phyloP scores from a whole-genome alignment of 495 filamentous ascomycete species.

The Aspergillus haitiensis region DNA sequence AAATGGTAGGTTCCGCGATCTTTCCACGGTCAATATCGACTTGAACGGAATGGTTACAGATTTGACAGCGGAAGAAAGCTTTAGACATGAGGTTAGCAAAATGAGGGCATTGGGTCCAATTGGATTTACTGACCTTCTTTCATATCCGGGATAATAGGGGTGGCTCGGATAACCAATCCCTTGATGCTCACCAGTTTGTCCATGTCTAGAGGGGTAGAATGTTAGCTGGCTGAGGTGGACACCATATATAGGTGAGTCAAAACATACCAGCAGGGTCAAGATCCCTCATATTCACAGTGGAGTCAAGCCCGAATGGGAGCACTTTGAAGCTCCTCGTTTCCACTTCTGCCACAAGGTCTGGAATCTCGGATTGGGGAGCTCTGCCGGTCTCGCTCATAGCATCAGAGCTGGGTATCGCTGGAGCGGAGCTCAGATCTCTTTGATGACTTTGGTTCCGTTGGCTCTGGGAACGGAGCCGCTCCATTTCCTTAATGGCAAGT shows the following conservation, averaged over 20 bases:
- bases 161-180: constrained; percentile 92
- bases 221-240: constrained; percentile 18
- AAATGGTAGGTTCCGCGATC: constrained; percentile 91
- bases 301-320: constrained; percentile 85
- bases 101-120: background rate
- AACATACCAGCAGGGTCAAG: constrained; percentile 77
- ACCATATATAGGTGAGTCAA: background rate
- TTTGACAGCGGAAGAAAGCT: constrained; percentile 92
- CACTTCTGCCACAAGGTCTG: constrained; percentile 63
- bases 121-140: constrained; percentile 62
- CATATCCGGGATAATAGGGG: constrained; percentile 97
- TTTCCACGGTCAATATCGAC: constrained; percentile 93
- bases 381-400: constrained; percentile 46
- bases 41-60: constrained; percentile 86
- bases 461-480: constrained; percentile 60
- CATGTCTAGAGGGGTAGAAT: constrained; percentile 59
- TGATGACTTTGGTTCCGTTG: constrained; percentile 46
- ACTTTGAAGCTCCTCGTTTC: constrained; percentile 77
- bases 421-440: constrained; percentile 66
- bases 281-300: constrained; percentile 88
- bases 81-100: constrained; percentile 2
- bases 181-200: constrained; percentile 97
- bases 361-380: constrained; percentile 44
- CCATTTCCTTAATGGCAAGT: constrained; percentile 78
- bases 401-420: constrained; percentile 74